Conservation (phyloP, 352 stramenopile species). For the Phytophthora capsici region DNA sequence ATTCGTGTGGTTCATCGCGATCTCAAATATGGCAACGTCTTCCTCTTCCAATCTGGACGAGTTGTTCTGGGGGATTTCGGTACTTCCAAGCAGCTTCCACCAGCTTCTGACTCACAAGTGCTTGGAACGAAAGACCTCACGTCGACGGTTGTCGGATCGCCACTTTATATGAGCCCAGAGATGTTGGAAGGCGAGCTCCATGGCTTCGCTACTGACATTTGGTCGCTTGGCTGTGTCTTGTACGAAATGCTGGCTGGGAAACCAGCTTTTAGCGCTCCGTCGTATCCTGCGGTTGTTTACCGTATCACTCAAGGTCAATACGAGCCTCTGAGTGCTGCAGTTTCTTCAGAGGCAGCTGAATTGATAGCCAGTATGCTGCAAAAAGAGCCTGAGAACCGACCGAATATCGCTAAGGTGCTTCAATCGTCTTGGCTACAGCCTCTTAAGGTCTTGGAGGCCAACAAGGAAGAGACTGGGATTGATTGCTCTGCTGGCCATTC, state of each 20-base stretch:
- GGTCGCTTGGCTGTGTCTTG: constrained; percentile 84
- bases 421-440: constrained; percentile 19
- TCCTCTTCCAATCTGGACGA: background rate
- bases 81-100: constrained; percentile 51
- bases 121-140: constrained; percentile 27
- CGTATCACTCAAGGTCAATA: constrained; percentile 51
- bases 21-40: too few species aligned
- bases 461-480: background rate
- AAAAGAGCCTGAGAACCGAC: constrained; percentile 17
- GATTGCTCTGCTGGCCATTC: background rate
- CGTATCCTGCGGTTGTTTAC: constrained; percentile 56
- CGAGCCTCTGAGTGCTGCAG: constrained; percentile 24
- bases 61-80: constrained; percentile 82
- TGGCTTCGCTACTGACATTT: constrained; percentile 73
- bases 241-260: constrained; percentile 66
- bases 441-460: background rate
- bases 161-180: constrained; percentile 70
- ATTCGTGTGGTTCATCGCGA: constrained; percentile 80
- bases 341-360: constrained; percentile 24
- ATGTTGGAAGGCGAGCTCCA: constrained; percentile 51
- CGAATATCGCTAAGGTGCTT: constrained; percentile 22
- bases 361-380: constrained; percentile 41
- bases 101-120: background rate
- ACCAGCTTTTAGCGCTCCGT: constrained; percentile 67
- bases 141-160: constrained; percentile 67